Base-by-base conservation (phyloP, 2,329 filamentous ascomycete species). In the Claviceps cyperi region DNA sequence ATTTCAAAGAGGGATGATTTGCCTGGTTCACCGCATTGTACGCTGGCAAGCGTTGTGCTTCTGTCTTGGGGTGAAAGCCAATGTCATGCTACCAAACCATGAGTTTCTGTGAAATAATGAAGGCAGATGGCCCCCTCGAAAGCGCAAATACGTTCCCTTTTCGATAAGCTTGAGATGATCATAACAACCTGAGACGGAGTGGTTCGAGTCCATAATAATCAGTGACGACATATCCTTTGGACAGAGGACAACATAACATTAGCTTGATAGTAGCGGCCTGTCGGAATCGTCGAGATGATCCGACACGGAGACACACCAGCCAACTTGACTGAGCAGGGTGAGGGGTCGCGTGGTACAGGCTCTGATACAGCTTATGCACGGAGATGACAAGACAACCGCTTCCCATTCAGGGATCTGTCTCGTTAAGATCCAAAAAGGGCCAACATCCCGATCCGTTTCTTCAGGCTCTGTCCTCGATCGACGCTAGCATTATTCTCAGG, bases 281-380 rank as follows among this genome's bases (percentile, higher is more conserved):
- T 41, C 39, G 47, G 21, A 19, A 38, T 17, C 19, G 8, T 19
- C 13, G 46, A 48, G 38, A 15, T n/a, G 22, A 36, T 22, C 19
- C n/a, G 19, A 24, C 28, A 37, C 28, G 11, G 46, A 43, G 21
- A 36, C 47, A 19, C 41, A 41, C 38, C 46, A 45, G 28, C 39
- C 44, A 48, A 32, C 40, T 17, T 32, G 1, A 51, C 49, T 32
- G 47, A 50, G 35, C 50, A 44, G 44, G 21, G 51, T 46, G 47
- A 43, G 41, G 22, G 43, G 51, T 50, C 47, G 49, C 48, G 48
- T 45, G 51, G 48, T 51, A 57, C 50, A 52, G 53, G 46, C 48
- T 44, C 53, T 53, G 51, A 49, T 51, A 57, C 50, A 52, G 53
- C 47, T 50, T 44, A 54, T 53, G 51, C 51, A 54, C 51, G 52